Evolutionary conservation across 2,329 filamentous ascomycete species (phyloP).

Genomic region (Purpureocillium lavendulum): DNA sequence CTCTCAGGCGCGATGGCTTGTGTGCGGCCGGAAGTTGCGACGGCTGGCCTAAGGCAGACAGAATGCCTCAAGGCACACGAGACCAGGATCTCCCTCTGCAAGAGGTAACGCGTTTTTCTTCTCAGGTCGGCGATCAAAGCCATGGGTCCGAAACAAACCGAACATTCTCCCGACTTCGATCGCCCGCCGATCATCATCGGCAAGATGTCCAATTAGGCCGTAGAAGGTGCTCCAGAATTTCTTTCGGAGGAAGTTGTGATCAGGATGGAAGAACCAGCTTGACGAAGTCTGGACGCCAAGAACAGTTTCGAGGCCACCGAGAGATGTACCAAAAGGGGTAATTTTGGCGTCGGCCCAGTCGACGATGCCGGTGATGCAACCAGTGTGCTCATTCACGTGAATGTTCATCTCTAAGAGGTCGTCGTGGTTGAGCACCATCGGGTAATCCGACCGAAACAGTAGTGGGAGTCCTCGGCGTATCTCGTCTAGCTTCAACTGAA

Average conservation of each 20-base stretch:
- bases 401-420: constrained; percentile 21
- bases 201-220: constrained; percentile 1
- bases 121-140: constrained; percentile 3
- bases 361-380: constrained; percentile 17
- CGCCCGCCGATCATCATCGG: constrained; percentile 2
- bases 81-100: neutral
- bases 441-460: constrained; percentile 10
- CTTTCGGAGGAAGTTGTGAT: constrained; percentile 4
- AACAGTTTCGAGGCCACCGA: constrained; percentile 14
- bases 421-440: constrained; percentile 15
- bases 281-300: constrained; percentile 7
- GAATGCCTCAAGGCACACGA: constrained; percentile 5
- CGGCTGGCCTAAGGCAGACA: neutral
- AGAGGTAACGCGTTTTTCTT: neutral
- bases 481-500: constrained; percentile 8
- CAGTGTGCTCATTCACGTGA: constrained; percentile 14
- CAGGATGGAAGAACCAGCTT: constrained; percentile 8
- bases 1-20: no score
- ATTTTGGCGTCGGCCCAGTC: constrained; percentile 18
- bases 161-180: constrained; percentile 8
- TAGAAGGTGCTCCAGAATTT: constrained; percentile 7
- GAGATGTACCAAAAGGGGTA: constrained; percentile 17
- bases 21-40: no score
- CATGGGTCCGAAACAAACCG: constrained; percentile 6
- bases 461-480: constrained; percentile 7